Evolutionary conservation across 148 eudicot species (phyloP).

Genomic region (Heliosperma pusillum): DNA sequence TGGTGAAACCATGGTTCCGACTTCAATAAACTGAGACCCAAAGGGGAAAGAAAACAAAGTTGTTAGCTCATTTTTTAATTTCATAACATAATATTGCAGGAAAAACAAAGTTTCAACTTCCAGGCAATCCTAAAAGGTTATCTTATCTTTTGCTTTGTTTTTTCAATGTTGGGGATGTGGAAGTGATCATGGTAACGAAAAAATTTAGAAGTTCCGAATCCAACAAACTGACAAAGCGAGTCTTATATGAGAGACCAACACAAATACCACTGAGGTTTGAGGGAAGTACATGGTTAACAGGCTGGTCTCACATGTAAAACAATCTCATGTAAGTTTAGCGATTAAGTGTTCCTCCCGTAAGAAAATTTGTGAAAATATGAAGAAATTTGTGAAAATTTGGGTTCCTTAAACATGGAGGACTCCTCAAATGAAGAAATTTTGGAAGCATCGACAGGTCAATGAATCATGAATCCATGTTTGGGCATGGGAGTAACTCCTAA

Average conservation of each 20-base stretch:
- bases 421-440: not conserved
- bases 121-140: not conserved
- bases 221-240: not conserved
- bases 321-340: too few relatives aligned
- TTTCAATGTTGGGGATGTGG: too few relatives aligned
- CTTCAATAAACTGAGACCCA: constrained; percentile 71
- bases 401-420: not conserved
- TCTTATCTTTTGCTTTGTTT: too few relatives aligned
- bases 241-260: too few relatives aligned
- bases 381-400: too few relatives aligned
- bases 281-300: too few relatives aligned
- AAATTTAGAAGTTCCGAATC: not conserved
- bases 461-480: not conserved
- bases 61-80: not conserved
- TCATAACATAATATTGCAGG: not conserved
- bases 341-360: too few relatives aligned
- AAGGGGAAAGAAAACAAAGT: not conserved
- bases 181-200: not conserved
- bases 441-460: not conserved
- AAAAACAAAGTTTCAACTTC: not conserved
- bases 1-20: constrained; percentile 85
- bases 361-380: too few relatives aligned
- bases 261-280: too few relatives aligned
- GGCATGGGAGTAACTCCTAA: not conserved
- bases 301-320: too few relatives aligned